Evolutionary conservation across 371 early-diverging fungal species (phyloP).

Genomic region (Mycotypha africana): DNA sequence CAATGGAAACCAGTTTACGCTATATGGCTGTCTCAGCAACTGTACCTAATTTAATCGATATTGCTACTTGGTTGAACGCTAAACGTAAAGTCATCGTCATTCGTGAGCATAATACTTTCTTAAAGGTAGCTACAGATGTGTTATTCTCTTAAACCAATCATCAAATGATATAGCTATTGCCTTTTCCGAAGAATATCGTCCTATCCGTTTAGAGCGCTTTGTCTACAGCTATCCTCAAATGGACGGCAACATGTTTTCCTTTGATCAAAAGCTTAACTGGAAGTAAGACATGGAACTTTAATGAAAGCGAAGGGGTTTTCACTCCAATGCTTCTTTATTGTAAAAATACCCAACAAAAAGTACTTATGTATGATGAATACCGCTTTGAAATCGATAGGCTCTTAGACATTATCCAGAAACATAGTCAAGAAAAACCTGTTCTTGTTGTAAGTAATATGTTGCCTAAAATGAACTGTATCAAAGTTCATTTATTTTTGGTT

Average conservation of each 20-base stretch:
- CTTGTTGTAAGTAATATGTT: conserved; percentile 50
- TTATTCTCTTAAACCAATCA: too few species aligned
- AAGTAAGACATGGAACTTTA: conserved; percentile 31
- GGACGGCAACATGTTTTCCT: conserved; percentile 47
- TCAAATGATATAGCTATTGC: conserved; percentile 19
- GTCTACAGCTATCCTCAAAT: conserved; percentile 54
- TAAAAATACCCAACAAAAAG: too few species aligned
- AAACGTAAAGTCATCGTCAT: conserved; percentile 31
- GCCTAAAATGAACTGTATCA: too few species aligned
- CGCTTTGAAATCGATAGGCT: conserved; percentile 29
- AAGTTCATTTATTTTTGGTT: background rate
- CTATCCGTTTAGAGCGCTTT: conserved; percentile 59
- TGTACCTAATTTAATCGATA: conserved; percentile 79
- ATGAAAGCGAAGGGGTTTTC: too few species aligned
- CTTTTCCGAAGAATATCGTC: conserved; percentile 78
- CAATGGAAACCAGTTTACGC: conserved; percentile 18
- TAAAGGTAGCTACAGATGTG: too few species aligned
- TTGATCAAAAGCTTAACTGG: conserved; percentile 63
- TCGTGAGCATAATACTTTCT: background rate
- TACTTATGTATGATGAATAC: background rate
- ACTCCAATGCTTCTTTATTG: too few species aligned
- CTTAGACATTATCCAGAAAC: conserved; percentile 50
- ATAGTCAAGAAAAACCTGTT: conserved; percentile 52
- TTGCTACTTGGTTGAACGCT: conserved; percentile 66
- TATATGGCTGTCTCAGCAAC: conserved; percentile 82